A percentile compares a stretch with the other conserved stretches of the same genome.
Conservation (phyloP, 495 filamentous ascomycete genomes). For the Staphylotrichum tortipilum region DNA sequence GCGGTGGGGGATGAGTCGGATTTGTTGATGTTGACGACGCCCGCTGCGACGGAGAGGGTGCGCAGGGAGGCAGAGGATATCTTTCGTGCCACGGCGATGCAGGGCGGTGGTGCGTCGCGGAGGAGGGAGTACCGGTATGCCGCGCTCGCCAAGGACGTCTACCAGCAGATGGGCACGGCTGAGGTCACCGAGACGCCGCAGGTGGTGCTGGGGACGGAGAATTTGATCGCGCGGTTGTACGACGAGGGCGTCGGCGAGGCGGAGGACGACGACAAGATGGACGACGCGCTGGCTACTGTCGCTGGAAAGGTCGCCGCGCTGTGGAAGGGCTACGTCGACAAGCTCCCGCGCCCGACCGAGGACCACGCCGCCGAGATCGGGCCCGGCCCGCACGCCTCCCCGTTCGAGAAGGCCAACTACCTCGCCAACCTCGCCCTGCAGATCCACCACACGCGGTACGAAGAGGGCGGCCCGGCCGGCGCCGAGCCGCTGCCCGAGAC, state of each 20-base stretch:
- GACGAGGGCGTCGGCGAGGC: conserved; percentile 47
- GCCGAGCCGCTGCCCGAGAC: conserved; percentile 56
- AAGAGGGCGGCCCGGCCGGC: conserved; percentile 29
- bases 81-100: conserved; percentile 35
- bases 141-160: conserved; percentile 43
- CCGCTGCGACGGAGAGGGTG: conserved; percentile 38
- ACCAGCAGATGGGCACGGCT: conserved; percentile 38
- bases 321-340: conserved; percentile 49
- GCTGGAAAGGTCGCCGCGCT: conserved; percentile 46
- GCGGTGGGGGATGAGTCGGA: conserved; percentile 31
- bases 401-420: conserved; percentile 64
- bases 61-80: conserved; percentile 39
- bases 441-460: conserved; percentile 59
- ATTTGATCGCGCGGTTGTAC: conserved; percentile 42
- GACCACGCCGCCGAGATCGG: conserved; percentile 53
- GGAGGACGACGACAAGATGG: conserved; percentile 46
- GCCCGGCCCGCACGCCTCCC: conserved; percentile 48
- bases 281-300: conserved; percentile 46
- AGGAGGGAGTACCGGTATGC: conserved; percentile 37
- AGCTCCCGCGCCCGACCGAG: conserved; percentile 37
- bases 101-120: conserved; percentile 21
- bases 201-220: conserved; percentile 50
- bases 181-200: conserved; percentile 40
- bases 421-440: conserved; percentile 61
- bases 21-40: conserved; percentile 38